Conservation (phyloP, 495 filamentous ascomycete genomes). For the Xylaria curta region DNA sequence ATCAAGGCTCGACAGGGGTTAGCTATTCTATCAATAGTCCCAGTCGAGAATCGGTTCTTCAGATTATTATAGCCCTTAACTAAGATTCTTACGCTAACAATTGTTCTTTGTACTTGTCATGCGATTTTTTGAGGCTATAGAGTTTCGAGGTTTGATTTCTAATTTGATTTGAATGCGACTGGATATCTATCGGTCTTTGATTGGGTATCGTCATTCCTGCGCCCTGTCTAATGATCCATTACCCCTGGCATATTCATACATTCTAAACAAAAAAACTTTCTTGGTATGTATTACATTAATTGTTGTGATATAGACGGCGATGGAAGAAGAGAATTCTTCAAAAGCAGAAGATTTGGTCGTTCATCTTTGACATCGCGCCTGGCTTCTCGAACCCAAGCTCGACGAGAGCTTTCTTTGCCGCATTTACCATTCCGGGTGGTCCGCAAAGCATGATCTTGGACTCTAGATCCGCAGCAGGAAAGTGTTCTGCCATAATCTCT, state of each 20-base stretch:
- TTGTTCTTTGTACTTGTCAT: background rate
- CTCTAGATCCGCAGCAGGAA: constrained; percentile 48
- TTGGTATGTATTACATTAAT: background rate
- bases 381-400: constrained; percentile 76
- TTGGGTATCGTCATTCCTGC: background rate
- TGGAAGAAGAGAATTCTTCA: constrained; percentile 45
- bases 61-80: background rate
- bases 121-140: background rate
- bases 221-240: background rate
- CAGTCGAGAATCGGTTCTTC: background rate
- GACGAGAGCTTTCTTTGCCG: constrained; percentile 84
- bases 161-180: background rate
- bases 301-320: background rate
- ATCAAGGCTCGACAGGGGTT: background rate
- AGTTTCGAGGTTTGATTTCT: background rate
- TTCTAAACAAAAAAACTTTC: background rate
- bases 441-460: constrained; percentile 82
- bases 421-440: constrained; percentile 82
- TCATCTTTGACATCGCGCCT: constrained; percentile 76
- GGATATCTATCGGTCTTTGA: background rate
- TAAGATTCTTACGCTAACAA: background rate
- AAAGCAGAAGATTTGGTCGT: constrained; percentile 87
- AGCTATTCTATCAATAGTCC: background rate
- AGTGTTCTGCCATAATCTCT: constrained; percentile 38
- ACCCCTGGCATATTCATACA: background rate